These are phyloP conservation scores for Gardenia jasminoides DNA, from an alignment of 257 asterid species.

Conservation along the genomic window DNA sequence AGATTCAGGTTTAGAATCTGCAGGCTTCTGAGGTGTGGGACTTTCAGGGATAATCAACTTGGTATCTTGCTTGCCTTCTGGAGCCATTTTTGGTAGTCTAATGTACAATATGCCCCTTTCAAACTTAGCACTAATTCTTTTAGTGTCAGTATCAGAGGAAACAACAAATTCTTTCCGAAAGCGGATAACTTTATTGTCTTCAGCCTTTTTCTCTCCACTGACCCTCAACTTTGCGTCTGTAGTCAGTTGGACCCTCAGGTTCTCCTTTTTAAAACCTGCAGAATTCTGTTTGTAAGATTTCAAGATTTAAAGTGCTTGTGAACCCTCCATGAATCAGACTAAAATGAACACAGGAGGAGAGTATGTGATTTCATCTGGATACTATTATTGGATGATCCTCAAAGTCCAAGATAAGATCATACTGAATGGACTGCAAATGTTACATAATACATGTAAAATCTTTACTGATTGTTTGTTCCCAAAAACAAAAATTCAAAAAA, in stretches of 20 bases:
- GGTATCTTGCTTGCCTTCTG: conserved; percentile 23
- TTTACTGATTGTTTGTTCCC: not conserved
- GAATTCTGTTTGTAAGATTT: not conserved
- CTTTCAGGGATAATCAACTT: conserved; percentile 17
- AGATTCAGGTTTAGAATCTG: not conserved
- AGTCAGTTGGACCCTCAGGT: conserved; percentile 52
- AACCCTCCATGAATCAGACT: not conserved
- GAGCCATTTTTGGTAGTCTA: conserved; percentile 48
- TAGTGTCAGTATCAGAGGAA: conserved; percentile 42
- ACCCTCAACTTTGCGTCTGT: conserved; percentile 39
- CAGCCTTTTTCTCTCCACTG: conserved; percentile 47
- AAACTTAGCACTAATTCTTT: conserved; percentile 55
- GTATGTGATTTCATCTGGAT: no score
- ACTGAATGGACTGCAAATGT: not conserved
- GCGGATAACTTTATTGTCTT: conserved; percentile 28
- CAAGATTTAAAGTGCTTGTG: not conserved
- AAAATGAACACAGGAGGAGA: not conserved
- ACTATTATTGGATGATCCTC: not conserved
- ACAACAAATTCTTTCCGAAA: conserved; percentile 56
- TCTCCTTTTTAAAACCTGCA: conserved; percentile 60
- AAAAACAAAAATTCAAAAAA: no score
- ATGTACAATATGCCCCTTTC: conserved; percentile 50
- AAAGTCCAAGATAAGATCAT: not conserved
- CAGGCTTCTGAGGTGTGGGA: conserved; percentile 7
- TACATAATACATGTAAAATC: not conserved